These are phyloP conservation scores for Vickermania spadyakhi DNA, from an alignment of 208 protist species.

Conservation along the genomic window DNA sequence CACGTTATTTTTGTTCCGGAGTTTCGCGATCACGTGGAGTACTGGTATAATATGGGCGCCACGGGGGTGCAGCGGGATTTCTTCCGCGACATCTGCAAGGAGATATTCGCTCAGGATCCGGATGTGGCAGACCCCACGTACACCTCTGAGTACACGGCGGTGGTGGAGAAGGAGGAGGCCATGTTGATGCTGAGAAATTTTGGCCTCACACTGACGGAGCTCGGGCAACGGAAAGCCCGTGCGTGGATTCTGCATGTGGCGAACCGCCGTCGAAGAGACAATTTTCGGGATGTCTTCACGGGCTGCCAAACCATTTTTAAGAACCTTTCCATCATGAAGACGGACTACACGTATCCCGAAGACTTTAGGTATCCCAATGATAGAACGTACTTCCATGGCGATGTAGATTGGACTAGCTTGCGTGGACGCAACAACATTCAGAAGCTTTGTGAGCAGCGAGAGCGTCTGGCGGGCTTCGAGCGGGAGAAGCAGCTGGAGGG, in stretches of 20 bases:
- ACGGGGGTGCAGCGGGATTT: conserved; percentile 51
- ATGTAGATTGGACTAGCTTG: conserved; percentile 59
- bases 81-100: conserved; percentile 71
- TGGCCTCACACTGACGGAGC: conserved; percentile 27
- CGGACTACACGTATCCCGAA: conserved; percentile 52
- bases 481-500: neutral
- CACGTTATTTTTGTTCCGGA: conserved; percentile 40
- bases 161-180: conserved; percentile 36
- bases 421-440: conserved; percentile 28
- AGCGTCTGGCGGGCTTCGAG: neutral
- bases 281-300: conserved; percentile 75
- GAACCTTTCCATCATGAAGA: conserved; percentile 39
- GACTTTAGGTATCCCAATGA: conserved; percentile 35
- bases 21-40: conserved; percentile 46
- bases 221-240: conserved; percentile 43
- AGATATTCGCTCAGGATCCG: conserved; percentile 50
- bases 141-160: conserved; percentile 16
- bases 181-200: conserved; percentile 59
- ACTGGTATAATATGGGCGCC: conserved; percentile 85
- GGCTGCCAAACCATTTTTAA: conserved; percentile 46
- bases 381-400: conserved; percentile 51
- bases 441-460: conserved; percentile 16
- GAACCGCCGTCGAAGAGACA: conserved; percentile 28
- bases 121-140: conserved; percentile 20
- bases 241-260: conserved; percentile 57